Evolutionary conservation across 2,329 filamentous ascomycete genomes (phyloP), one percentile per base, ranked within the genome.

Genomic region (Colletotrichum sp.): DNA sequence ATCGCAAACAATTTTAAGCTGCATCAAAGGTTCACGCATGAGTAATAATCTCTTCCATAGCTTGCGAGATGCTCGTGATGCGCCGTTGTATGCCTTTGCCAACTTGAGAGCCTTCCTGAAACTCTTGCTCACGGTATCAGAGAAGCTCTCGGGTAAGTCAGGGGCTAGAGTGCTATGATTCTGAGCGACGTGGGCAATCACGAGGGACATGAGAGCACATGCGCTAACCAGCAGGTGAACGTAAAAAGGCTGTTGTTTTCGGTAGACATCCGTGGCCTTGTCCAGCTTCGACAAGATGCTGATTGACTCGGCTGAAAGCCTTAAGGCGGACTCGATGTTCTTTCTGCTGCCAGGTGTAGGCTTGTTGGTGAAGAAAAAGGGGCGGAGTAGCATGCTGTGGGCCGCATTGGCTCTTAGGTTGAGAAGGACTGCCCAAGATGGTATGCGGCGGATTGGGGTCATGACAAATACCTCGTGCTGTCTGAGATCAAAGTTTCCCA

Each of bases 361-460:
- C 26, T 32, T 26, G 26, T 34, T 63, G n/a, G 74, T 65, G 57
- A 76, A 72, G 60, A 76, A 76, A 34, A 65, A 76, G 8, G 74
- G 74, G 32, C 70, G 63, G 9, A 76, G 74, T 32, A 76, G 63
- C 55, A 76, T 60, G 16, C 44, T 62, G 26, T 65, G 74, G 6
- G 71, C 65, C 6, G 74, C 70, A 32, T 73, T 76, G 15, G 69
- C 74, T 15, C 74, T 70, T 5, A 76, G 74, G 36, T 70, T 55
- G 4, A 76, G 64, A 12, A 76, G 57, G 16, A 72, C 68, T 24
- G 71, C 71, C 74, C 74, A 76, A n/a, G 74, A 60, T 8, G 74
- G 74, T 18, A 66, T 44, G 18, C 67, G 72, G 28, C 34, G 24
- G 30, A 57, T 66, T n/a, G 72, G 60, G 18, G 72, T 59, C 59